Evolutionary conservation across 2,329 filamentous ascomycete genomes (phyloP).

Genomic region (Aureobasidium uvarum): DNA sequence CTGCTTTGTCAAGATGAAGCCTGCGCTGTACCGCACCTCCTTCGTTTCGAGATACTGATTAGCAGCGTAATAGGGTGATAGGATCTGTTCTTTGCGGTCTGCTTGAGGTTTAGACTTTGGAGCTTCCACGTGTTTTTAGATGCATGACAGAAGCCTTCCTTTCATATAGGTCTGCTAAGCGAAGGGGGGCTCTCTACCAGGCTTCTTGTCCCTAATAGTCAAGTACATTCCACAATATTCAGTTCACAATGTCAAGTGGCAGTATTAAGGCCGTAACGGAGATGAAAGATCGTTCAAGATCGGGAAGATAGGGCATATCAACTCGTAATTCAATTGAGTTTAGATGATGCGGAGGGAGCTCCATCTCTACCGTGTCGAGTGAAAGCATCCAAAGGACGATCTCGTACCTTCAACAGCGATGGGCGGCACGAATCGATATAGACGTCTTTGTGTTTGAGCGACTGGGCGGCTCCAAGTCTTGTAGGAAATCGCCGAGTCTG

Average conservation of each 20-base stretch:
- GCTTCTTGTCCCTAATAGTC: too few species aligned
- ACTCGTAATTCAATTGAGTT: neutral
- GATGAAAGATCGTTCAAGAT: neutral
- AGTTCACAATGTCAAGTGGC: neutral
- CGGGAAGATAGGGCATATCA: neutral
- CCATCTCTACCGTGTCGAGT: neutral
- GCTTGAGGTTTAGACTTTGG: neutral
- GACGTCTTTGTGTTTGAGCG: neutral
- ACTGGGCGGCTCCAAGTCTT: too few species aligned
- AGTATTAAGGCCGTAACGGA: neutral
- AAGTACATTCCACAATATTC: too few species aligned
- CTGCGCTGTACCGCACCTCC: neutral
- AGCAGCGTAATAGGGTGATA: too few species aligned
- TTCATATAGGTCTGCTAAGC: neutral
- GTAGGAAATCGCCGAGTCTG: neutral
- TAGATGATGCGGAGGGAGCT: neutral
- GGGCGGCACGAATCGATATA: neutral
- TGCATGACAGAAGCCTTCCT: constrained; percentile 9
- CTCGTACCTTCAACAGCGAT: neutral
- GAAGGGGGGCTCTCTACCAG: neutral
- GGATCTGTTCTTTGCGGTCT: neutral
- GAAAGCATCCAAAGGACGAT: neutral
- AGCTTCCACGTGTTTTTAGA: constrained; percentile 1
- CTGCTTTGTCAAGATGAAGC: neutral
- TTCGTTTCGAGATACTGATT: neutral